A percentile compares a stretch with the other conserved stretches of the same genome.
phyloP scores from a whole-genome alignment of 2,329 filamentous ascomycete species.

The Leptodontidium sp. region DNA sequence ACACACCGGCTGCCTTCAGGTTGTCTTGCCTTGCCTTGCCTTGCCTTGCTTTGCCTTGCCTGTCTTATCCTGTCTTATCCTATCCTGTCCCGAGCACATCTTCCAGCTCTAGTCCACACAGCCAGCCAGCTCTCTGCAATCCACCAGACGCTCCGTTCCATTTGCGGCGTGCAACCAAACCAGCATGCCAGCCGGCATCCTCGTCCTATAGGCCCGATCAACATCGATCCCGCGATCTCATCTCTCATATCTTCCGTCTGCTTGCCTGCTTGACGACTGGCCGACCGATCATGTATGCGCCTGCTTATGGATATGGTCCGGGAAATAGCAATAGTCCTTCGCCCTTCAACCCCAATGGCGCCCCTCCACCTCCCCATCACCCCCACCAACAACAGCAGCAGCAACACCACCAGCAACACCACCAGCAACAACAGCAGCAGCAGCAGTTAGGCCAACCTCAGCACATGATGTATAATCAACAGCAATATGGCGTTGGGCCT shows the following conservation, averaged over 20 bases:
- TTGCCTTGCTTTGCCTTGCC: background rate
- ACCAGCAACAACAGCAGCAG: constrained; percentile 37
- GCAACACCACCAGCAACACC: constrained; percentile 51
- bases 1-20: background rate
- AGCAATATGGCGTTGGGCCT: constrained; percentile 39
- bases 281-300: constrained; percentile 38
- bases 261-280: background rate
- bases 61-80: background rate
- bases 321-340: constrained; percentile 30
- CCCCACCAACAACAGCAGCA: constrained; percentile 55
- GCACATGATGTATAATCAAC: constrained; percentile 66
- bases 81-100: constrained; percentile 2
- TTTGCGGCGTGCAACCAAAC: constrained; percentile 13
- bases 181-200: constrained; percentile 14
- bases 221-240: constrained; percentile 17
- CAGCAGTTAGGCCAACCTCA: constrained; percentile 43
- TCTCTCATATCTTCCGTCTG: constrained; percentile 18
- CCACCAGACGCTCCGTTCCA: background rate
- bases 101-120: constrained; percentile 16
- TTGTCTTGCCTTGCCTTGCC: background rate
- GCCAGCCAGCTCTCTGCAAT: constrained; percentile 14
- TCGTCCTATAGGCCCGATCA: constrained; percentile 16
- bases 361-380: constrained; percentile 32
- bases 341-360: constrained; percentile 37
- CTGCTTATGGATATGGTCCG: constrained; percentile 38